Percentiles rank a stretch among this genome's conserved stretches.
These are phyloP conservation scores for Tulasnella sp. DNA, from an alignment of 768 basidiomycete genomes.

Conservation along the genomic window DNA sequence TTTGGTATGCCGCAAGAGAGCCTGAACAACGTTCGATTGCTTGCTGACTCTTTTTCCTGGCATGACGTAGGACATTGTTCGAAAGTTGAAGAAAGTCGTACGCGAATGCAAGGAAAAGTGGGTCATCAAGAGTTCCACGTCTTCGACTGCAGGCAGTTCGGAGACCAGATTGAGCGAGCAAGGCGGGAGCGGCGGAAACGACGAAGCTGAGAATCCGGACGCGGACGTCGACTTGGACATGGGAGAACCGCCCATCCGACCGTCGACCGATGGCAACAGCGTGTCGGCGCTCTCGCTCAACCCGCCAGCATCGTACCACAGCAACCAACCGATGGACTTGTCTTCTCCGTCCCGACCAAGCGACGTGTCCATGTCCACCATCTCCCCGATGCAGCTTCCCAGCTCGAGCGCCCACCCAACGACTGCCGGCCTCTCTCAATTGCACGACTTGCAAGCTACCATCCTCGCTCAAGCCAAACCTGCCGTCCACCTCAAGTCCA, in stretches of 20 bases:
- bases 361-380: conserved; percentile 27
- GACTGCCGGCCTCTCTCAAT: conserved; percentile 61
- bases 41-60: no score
- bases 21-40: no score
- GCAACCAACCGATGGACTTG: background rate
- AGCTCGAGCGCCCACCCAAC: conserved; percentile 59
- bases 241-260: conserved; percentile 8
- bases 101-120: conserved; percentile 65
- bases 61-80: conserved; percentile 81
- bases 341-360: conserved; percentile 11
- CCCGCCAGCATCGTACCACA: conserved; percentile 1
- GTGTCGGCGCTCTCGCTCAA: background rate
- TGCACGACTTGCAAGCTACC: conserved; percentile 55
- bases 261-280: conserved; percentile 8
- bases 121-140: conserved; percentile 19
- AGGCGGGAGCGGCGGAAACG: background rate
- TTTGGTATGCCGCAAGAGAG: no score
- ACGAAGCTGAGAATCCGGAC: conserved; percentile 24
- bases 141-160: conserved; percentile 27
- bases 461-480: conserved; percentile 45
- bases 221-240: conserved; percentile 34
- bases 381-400: conserved; percentile 46
- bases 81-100: conserved; percentile 79
- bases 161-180: conserved; percentile 15
- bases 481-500: conserved; percentile 31